Evolutionary conservation across 2,329 filamentous ascomycete genomes (phyloP), one percentile per base, ranked within the genome.

Genomic region (Monosporascus sp.): DNA sequence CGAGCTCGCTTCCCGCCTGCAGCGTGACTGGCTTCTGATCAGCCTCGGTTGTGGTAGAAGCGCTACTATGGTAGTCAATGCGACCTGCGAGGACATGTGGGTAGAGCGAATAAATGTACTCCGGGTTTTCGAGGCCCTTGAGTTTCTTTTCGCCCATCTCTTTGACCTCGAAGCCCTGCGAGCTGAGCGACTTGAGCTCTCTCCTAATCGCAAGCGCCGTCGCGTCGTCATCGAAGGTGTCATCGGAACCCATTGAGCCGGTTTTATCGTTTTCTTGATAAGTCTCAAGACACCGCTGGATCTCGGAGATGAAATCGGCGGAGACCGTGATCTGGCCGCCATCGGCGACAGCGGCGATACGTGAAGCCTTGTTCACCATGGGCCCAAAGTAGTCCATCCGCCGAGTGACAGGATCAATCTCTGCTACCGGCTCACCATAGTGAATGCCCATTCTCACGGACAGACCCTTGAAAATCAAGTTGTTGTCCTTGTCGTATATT

Each of bases 381-480:
- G 94, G 94, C 0, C 94, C 94, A 68, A 97, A 99, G 74, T 99
- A 99, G 66, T 99, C 94, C 94, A 99, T 99, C 58, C 94, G 91
- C 54, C 92, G 88, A 1, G 94, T 99, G 49, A 99, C 92, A 0
- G 94, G 94, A 71, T 99, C 94, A 48, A 88, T 88, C 71, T 99
- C 94, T 68, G 91, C 96, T 63, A 99, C 91, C 6, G 93, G 94
- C 55, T 89, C 86, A 60, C 94, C 94, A 83, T 88, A 99, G 70
- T 99, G 94, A 56, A 96, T 91, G 64, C 94, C 94, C 94, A 99
- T 99, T 55, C 94, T 85, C 43, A 99, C 94, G 11, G 92, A 97
- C 50, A 99, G 75, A 56, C 94, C 94, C 58, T 90, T 89, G 78
- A 97, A 97, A 60, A 99, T 96, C 60, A 95, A 73, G 57, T 88